Base-by-base conservation (phyloP, 2,329 filamentous ascomycete genomes). In the Pseudogymnoascus destructans region DNA sequence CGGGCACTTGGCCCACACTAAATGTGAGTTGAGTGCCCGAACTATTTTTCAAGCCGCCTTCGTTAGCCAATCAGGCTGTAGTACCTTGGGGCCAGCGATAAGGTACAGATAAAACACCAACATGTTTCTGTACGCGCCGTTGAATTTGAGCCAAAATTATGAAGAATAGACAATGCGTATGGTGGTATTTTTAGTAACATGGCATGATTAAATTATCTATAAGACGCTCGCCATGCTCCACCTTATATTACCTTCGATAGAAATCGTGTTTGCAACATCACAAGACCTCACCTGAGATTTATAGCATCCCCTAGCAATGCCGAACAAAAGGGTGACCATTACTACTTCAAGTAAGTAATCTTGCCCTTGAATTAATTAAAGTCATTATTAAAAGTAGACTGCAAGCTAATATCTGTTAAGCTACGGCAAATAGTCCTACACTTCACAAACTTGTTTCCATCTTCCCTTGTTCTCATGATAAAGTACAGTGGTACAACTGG, bases 401-500 rank as follows among this genome's bases (percentile, higher is more conserved):
- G 27, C 27, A 10, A 32, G 9, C 27, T 9, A 32, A 32, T 32
- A 32, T 8, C 27, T 32, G 27, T 25, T 25, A 25, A 25, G 23
- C 23, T 25, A 25, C 23, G 23, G 23, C 23, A 25, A 25, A 25
- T 25, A 25, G 23, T 25, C 23, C 23, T 3, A 25, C 23, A 25
- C 23, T 25, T 25, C 30, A 23, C 3, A 17, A 27, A 11, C 36
- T 56, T 13, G 25, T 3, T 1, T 21, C 23, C n/a, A 52, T 52
- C n/a, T 52, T 52, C 10, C 42, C 5, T 7, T 19, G 42, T 52
- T 52, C 42, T 52, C 42, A 52, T 11, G 10, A 52, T 52, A 6
- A 56, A 10, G 52, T 61, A 23, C 57, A 55, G 1, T 62, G 61
- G 58, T 60, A 61, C 46, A 9, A 25, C 19, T 30, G 52, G 55